Conservation (phyloP, 805 yeast genomes). For the Phaffomyces opuntiae region DNA sequence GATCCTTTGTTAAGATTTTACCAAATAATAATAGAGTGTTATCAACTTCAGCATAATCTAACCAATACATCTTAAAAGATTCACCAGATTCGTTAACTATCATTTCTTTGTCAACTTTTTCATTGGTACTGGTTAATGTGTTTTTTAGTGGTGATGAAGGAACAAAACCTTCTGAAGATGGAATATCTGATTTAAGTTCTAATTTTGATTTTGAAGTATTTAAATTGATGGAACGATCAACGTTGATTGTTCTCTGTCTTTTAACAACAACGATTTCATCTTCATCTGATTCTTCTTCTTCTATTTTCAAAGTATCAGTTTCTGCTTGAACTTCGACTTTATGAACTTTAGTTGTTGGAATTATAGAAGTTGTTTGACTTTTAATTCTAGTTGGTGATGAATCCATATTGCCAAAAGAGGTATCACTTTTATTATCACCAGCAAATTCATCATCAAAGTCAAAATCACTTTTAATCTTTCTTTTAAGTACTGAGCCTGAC, state of each 20-base stretch:
- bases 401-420: conserved; percentile 22
- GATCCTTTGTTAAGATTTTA: conserved; percentile 55
- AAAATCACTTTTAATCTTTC: conserved; percentile 12
- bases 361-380: conserved; percentile 11
- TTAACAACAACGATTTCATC: conserved; percentile 51
- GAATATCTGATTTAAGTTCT: conserved; percentile 1
- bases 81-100: conserved; percentile 25
- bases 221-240: conserved; percentile 36
- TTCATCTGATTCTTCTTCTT: conserved; percentile 40
- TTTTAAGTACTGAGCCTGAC: conserved; percentile 22
- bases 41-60: conserved; percentile 79
- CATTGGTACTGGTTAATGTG: conserved; percentile 3
- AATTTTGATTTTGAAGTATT: conserved; percentile 17
- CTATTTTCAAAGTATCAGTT: conserved; percentile 28
- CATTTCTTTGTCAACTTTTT: conserved; percentile 16
- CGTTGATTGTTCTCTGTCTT: conserved; percentile 40
- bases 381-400: conserved; percentile 33
- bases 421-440: conserved; percentile 18
- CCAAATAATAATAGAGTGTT: conserved; percentile 71
- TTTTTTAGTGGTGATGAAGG: conserved; percentile 17
- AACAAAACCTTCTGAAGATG: conserved; percentile 4
- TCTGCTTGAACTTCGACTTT: conserved; percentile 1
- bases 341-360: neutral
- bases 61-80: conserved; percentile 75
- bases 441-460: conserved; percentile 26